These are phyloP conservation scores for Hypericum perforatum DNA, from an alignment of 345 rosid genomes.

Conservation along the genomic window DNA sequence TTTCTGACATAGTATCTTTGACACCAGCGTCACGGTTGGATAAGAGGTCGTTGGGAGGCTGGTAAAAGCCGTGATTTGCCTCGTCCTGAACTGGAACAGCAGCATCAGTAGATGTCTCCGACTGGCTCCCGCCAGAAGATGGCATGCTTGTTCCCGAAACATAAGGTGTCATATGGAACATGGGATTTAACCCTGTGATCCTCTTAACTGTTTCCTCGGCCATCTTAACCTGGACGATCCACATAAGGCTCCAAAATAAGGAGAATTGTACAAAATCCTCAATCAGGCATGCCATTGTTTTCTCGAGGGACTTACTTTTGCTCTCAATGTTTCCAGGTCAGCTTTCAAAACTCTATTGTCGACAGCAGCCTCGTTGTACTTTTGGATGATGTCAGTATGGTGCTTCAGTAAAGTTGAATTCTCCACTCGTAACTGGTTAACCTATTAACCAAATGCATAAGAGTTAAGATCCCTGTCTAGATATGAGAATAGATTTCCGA, in stretches of 20 bases:
- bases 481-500: no score
- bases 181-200: slow-evolving; percentile 14
- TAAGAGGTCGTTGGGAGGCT: slow-evolving; percentile 19
- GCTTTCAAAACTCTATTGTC: slow-evolving; percentile 27
- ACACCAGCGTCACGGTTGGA: slow-evolving; percentile 22
- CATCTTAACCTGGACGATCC: slow-evolving; percentile 18
- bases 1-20: slow-evolving; percentile 29
- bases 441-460: slow-evolving; percentile 6
- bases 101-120: slow-evolving; percentile 46
- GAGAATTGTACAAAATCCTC: not conserved
- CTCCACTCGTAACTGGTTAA: slow-evolving; percentile 20
- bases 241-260: not conserved
- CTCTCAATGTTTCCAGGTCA: slow-evolving; percentile 21
- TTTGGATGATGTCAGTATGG: slow-evolving; percentile 16
- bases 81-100: slow-evolving; percentile 44
- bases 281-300: not conserved
- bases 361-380: slow-evolving; percentile 23
- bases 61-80: slow-evolving; percentile 34
- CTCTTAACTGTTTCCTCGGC: slow-evolving; percentile 23
- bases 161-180: slow-evolving; percentile 36
- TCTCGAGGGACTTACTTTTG: slow-evolving; percentile 12
- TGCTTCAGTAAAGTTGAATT: slow-evolving; percentile 20
- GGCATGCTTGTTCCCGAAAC: slow-evolving; percentile 31
- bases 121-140: slow-evolving; percentile 36
- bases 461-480: no score